Evolutionary conservation across 805 yeast genomes (phyloP), one percentile per base, ranked within the genome.

Genomic region (Kazachstania viticola): DNA sequence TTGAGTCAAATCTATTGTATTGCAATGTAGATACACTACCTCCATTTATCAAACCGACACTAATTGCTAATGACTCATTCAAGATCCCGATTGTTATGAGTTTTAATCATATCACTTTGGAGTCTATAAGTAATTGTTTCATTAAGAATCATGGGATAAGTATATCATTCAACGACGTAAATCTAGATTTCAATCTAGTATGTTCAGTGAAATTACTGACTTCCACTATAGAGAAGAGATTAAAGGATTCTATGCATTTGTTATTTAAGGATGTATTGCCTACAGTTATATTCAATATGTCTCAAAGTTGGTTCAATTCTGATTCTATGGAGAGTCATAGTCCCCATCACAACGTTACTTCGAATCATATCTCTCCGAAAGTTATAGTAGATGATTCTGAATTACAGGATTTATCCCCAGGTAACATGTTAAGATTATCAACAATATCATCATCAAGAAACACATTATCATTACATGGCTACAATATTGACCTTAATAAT

Each of bases 381-480:
- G 41, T 45, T 3, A 38, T 40, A 3, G 37, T 49, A 9, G 59
- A 51, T 21, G 54, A 48, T 16, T 32, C 34, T 4, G 59, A 54
- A 31, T 31, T 48, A 17, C 51, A 45, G 16, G 71, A 72, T 31
- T 62, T 78, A 13, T 69, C 80, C 4, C 73, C 82, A 2, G 76
- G 77, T 8, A 77, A 75, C 41, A 68, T 76, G 65, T 62, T 75
- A 49, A 67, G 79, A 46, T 63, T 87, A 11, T 69, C 80, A 1
- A 68, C 81, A 4, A 60, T 88, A 36, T 70, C 74, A 29, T 72
- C 78, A 12, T 75, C 88, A 2, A 70, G 95, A 40, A 84, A 81
- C 42, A 82, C 96, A 0, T 63, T 88, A 38, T 73, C 81, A n/a
- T 54, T 88, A 29, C 65, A 70, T 17, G 67, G 81, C 1, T 75